Base-by-base conservation (phyloP, 2,329 filamentous ascomycete genomes). In the Beauveria brongniartii region DNA sequence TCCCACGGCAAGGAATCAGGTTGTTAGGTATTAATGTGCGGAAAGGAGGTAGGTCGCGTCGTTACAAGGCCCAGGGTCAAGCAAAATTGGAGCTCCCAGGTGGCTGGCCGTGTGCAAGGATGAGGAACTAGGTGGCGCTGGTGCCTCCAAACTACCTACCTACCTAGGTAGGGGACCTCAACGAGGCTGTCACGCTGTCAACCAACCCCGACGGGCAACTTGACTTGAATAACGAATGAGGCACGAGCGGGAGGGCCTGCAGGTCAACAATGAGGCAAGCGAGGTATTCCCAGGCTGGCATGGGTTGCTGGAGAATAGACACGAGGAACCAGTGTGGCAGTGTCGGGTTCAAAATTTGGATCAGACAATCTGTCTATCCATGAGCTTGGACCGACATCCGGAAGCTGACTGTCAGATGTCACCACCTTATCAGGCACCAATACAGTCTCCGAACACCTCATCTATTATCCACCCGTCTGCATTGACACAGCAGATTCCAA, bases 21-120 rank as follows among this genome's bases (percentile, higher is more conserved):
- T 43, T 24, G 30, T n/a, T 12, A 34, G 30, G 30, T 34, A 34
- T 14, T 50, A 41, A 50, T 26, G 44, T 50, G 55, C 18, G 26
- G 58, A 61, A 61, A 61, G 58, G 58, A 61, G 58, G 58, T 55
- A 51, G 43, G 50, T 28, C 43, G 51, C 58, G 28, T 34, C 30
- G 12, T 34, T 14, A 48, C 37, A 48, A 37, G 26, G 57, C 41
- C 48, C 46, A 61, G 58, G 51, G 58, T 61, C 47, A 52, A 52
- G 53, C 60, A 61, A 61, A 57, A 57, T 57, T 61, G 60, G 60
- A 61, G 47, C 59, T 61, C 54, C 28, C 18, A 46, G 40, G 54
- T 57, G 60, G 60, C 60, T 61, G 47, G 54, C 47, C 59, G 44
- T 50, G 55, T 50, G 40, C 59, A 58, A 51, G 47, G 56, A 44